Conservation (phyloP, 768 basidiomycete genomes). For the Dioszegia crocea region DNA sequence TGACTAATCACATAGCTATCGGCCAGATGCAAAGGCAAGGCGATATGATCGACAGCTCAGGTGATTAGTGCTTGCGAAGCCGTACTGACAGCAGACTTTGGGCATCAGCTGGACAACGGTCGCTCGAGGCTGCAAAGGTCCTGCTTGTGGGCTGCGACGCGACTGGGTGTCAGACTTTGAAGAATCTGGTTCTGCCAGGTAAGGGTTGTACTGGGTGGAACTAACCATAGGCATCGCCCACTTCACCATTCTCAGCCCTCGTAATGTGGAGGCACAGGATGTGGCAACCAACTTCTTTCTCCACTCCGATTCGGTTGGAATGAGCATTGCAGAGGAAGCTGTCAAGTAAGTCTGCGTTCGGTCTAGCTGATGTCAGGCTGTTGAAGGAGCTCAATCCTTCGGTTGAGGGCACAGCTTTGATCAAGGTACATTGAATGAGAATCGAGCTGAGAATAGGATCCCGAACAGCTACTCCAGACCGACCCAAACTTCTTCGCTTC, state of each 20-base stretch:
- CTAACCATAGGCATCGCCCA: constrained; percentile 67
- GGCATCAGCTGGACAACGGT: constrained; percentile 85
- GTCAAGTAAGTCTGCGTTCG: constrained; percentile 53
- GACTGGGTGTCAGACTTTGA: constrained; percentile 81
- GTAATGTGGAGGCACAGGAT: constrained; percentile 63
- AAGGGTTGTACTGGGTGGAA: neutral
- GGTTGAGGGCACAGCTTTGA: constrained; percentile 67
- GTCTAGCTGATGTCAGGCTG: constrained; percentile 43
- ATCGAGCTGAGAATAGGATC: constrained; percentile 42
- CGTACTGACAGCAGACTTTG: constrained; percentile 62
- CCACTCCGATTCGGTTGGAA: constrained; percentile 70
- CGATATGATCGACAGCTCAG: constrained; percentile 93
- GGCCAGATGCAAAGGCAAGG: constrained; percentile 80
- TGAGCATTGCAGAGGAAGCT: constrained; percentile 71
- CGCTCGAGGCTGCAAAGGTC: constrained; percentile 77
- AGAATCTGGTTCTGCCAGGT: constrained; percentile 93
- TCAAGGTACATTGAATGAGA: constrained; percentile 48
- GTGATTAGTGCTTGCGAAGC: constrained; percentile 51
- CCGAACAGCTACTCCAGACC: constrained; percentile 60
- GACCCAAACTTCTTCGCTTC: constrained; percentile 59
- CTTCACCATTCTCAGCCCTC: constrained; percentile 81
- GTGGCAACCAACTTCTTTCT: constrained; percentile 97
- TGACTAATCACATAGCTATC: constrained; percentile 55
- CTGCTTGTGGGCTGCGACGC: constrained; percentile 76
- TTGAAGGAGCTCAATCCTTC: constrained; percentile 82